phyloP scores from a whole-genome alignment of 2,329 filamentous ascomycete species.

The Pseudocercospora fuligena region DNA sequence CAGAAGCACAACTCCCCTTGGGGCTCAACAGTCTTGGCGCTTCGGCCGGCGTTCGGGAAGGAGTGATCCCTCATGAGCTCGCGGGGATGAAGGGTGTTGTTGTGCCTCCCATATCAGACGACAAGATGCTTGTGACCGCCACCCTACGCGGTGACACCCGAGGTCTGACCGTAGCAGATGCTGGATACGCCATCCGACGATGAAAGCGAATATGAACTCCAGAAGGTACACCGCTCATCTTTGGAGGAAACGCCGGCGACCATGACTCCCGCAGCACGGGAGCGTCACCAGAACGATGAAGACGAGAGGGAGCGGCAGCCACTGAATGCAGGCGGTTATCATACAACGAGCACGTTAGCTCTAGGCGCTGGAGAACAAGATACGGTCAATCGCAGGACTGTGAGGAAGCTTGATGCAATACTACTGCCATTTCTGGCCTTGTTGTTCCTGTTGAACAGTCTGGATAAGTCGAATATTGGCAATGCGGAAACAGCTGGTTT shows the following conservation, averaged over 20 bases:
- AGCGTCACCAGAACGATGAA: neutral
- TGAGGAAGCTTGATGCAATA: slow-evolving; percentile 56
- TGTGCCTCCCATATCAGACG: slow-evolving; percentile 1
- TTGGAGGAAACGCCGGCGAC: slow-evolving; percentile 13
- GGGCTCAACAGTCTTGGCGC: neutral
- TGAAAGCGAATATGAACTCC: slow-evolving; percentile 21
- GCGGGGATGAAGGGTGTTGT: neutral
- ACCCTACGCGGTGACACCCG: neutral
- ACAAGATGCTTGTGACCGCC: slow-evolving; percentile 4
- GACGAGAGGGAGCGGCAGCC: slow-evolving; percentile 2
- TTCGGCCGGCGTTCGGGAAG: slow-evolving; percentile 4
- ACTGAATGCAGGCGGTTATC: neutral
- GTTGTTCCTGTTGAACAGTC: slow-evolving; percentile 58
- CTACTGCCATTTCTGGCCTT: slow-evolving; percentile 58
- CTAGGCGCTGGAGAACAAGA: neutral
- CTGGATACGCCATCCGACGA: neutral
- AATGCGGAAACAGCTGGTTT: slow-evolving; percentile 65
- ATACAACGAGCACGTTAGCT: neutral
- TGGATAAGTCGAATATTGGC: slow-evolving; percentile 60
- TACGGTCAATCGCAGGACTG: slow-evolving; percentile 41
- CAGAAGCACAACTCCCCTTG: neutral
- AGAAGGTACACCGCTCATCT: slow-evolving; percentile 21
- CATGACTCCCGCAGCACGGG: neutral
- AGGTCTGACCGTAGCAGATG: slow-evolving; percentile 6
- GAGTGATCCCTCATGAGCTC: neutral